These are phyloP conservation scores for Xylariaceae sp. DNA, from an alignment of 2,329 filamentous ascomycete genomes.

Conservation along the genomic window DNA sequence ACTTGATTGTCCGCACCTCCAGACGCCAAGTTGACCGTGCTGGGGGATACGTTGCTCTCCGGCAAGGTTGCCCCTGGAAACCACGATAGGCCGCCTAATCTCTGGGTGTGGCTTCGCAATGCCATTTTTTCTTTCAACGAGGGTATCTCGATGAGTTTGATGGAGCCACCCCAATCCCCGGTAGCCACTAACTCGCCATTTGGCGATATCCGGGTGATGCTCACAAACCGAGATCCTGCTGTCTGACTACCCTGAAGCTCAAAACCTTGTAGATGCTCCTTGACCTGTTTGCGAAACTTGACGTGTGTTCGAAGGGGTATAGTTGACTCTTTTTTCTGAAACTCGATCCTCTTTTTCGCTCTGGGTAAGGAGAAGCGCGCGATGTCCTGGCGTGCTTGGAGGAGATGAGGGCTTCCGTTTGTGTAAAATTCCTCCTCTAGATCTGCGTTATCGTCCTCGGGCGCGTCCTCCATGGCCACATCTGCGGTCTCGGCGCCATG, in stretches of 20 bases:
- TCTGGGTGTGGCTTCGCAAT: conserved; percentile 80
- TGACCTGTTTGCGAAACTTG: conserved; percentile 84
- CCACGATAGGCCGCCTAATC: conserved; percentile 89
- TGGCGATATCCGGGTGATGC: conserved; percentile 87
- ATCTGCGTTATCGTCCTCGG: conserved; percentile 62
- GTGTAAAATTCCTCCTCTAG: conserved; percentile 96
- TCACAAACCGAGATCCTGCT: conserved; percentile 83
- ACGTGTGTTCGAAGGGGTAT: conserved; percentile 88
- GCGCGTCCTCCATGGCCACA: conserved; percentile 57
- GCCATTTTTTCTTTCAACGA: conserved; percentile 72
- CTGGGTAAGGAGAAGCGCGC: conserved; percentile 79
- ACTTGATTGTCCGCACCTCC: conserved; percentile 85
- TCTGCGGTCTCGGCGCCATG: conserved; percentile 51
- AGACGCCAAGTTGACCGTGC: conserved; percentile 79
- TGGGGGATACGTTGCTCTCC: conserved; percentile 64
- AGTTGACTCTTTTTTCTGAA: conserved; percentile 74
- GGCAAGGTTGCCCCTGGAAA: conserved; percentile 75
- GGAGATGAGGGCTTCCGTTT: conserved; percentile 67
- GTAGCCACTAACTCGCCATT: conserved; percentile 79
- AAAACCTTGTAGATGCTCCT: conserved; percentile 75
- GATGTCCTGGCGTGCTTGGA: conserved; percentile 74
- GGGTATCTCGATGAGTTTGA: conserved; percentile 81
- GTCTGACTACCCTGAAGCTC: conserved; percentile 93
- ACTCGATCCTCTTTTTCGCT: conserved; percentile 70
- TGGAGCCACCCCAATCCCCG: conserved; percentile 87